Conservation (phyloP, 2,329 filamentous ascomycete species). For the Aspergillus hortae region DNA sequence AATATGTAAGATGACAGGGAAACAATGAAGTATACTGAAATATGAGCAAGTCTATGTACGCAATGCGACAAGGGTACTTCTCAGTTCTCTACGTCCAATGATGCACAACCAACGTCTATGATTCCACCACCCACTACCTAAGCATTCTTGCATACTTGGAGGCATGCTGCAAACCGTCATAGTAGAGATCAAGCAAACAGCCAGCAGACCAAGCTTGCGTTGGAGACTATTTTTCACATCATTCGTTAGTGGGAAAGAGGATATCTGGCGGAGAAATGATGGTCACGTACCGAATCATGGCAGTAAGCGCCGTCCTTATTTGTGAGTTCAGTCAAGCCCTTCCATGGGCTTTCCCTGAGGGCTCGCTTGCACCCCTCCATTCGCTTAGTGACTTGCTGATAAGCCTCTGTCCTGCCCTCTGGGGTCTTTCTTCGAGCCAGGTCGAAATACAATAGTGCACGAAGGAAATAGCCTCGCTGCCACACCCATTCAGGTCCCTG, state of each 20-base stretch:
- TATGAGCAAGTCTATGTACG: too few species aligned
- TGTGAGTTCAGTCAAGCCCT: conserved; percentile 86
- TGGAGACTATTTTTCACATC: conserved; percentile 60
- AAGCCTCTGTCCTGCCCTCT: conserved; percentile 76
- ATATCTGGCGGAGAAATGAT: conserved; percentile 1
- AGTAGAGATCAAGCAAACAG: conserved; percentile 92
- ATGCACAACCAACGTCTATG: too few species aligned
- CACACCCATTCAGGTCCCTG: conserved; percentile 98
- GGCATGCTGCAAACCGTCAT: conserved; percentile 66
- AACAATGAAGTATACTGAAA: too few species aligned
- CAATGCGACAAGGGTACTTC: too few species aligned
- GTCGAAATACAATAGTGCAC: conserved; percentile 88
- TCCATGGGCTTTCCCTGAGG: conserved; percentile 78
- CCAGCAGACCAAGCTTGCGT: conserved; percentile 96
- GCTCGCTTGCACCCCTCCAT: conserved; percentile 80
- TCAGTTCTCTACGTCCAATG: too few species aligned
- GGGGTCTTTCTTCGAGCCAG: conserved; percentile 64
- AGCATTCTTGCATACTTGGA: conserved; percentile 8
- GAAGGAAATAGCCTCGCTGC: conserved; percentile 93
- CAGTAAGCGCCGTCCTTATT: conserved; percentile 84
- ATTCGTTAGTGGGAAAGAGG: conserved; percentile 10
- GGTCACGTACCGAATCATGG: conserved; percentile 70
- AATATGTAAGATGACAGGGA: background rate
- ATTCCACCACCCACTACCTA: background rate
- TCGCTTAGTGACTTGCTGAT: conserved; percentile 87